Evolutionary conservation across 2,329 filamentous ascomycete genomes (phyloP).

Genomic region (Periglandula ipomoeae): DNA sequence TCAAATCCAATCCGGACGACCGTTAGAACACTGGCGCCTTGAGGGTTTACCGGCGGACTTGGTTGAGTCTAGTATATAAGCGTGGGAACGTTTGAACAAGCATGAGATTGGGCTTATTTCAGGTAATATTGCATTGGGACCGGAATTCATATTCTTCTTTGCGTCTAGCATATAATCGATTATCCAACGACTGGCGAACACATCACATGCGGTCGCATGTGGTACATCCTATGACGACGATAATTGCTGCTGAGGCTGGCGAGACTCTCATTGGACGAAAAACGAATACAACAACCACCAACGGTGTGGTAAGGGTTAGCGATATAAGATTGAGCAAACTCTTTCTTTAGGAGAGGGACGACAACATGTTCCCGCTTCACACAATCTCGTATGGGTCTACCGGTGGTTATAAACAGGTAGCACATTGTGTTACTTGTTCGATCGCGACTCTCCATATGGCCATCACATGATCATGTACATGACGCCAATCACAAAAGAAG

Average conservation of each 20-base stretch:
- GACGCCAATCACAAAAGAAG: not conserved
- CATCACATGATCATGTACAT: not conserved
- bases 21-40: constrained; percentile 18
- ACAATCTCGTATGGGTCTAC: not conserved
- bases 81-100: constrained; percentile 20
- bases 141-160: constrained; percentile 18
- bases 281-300: not conserved
- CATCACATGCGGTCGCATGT: not conserved
- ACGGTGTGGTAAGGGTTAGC: not conserved
- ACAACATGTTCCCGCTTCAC: not conserved
- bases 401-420: not conserved
- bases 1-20: constrained; percentile 24
- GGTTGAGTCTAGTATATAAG: constrained; percentile 24
- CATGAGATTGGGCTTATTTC: constrained; percentile 24
- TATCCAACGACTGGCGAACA: constrained; percentile 9
- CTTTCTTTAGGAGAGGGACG: no score
- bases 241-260: not conserved
- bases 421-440: constrained; percentile 4
- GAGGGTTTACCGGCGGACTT: constrained; percentile 19
- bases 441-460: not conserved
- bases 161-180: constrained; percentile 23
- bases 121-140: constrained; percentile 41
- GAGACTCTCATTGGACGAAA: not conserved
- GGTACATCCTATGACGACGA: not conserved
- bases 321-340: not conserved